These are phyloP conservation scores for Macrocybe gigantea DNA, from an alignment of 768 basidiomycete species.

Conservation along the genomic window DNA sequence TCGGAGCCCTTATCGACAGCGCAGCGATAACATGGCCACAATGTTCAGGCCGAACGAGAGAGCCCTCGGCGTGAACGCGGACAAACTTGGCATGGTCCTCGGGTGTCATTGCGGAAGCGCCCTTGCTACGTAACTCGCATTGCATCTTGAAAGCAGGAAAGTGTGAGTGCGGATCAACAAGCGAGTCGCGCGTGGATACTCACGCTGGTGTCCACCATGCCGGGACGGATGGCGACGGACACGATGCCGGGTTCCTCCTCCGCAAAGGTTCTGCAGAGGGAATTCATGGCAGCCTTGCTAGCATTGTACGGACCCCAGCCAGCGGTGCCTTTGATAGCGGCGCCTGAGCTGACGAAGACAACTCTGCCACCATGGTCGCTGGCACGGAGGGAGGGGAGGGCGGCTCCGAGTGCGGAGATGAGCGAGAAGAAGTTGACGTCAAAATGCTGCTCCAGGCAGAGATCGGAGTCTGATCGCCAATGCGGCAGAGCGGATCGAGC, in stretches of 20 bases:
- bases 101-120: constrained; percentile 46
- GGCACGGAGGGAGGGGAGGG: constrained; percentile 64
- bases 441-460: constrained; percentile 65
- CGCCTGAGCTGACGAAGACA: constrained; percentile 83
- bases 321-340: constrained; percentile 57
- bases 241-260: constrained; percentile 76
- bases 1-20: constrained; percentile 60
- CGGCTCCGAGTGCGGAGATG: constrained; percentile 58
- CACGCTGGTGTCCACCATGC: constrained; percentile 81
- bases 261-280: constrained; percentile 77
- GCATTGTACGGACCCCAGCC: constrained; percentile 85
- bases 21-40: constrained; percentile 77
- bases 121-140: constrained; percentile 42
- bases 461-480: constrained; percentile 44
- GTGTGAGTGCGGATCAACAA: not conserved
- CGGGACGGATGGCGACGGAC: constrained; percentile 78
- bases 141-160: constrained; percentile 62
- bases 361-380: constrained; percentile 56
- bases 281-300: constrained; percentile 87
- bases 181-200: constrained; percentile 16
- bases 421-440: constrained; percentile 89
- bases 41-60: constrained; percentile 69
- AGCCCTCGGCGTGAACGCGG: constrained; percentile 52
- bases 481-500: constrained; percentile 61
- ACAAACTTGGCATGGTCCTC: constrained; percentile 54